Base-by-base conservation (phyloP, 2,329 filamentous ascomycete genomes). In the Ilyonectria robusta region DNA sequence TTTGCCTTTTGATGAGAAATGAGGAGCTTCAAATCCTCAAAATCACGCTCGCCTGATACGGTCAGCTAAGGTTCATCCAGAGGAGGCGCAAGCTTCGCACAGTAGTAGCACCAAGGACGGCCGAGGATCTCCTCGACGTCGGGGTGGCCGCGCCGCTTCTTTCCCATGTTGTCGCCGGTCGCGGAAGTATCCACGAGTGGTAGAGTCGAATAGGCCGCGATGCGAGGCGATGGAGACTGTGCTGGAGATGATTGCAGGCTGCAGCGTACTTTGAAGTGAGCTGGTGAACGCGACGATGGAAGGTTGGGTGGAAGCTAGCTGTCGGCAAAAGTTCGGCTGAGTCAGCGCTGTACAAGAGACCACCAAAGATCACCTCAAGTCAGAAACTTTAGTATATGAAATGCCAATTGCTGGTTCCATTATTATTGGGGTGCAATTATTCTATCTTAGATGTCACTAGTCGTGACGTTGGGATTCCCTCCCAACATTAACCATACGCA, bases 1-100 rank as follows among this genome's bases (percentile, higher is more conserved):
- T 98, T 98, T n/a, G 95, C 95, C 81, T 98, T 98, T 79, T 98
- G 96, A 81, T 99, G 96, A 65, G 93, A 95, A 75, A 97, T 97
- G 71, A 99, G 90, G 74, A 98, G 94, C 85, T 97, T 98, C 53
- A 97, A 82, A 81, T 99, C 96, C 81, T 98, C 95, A 80, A 98
- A 99, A 83, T 98, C 95, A 84, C 95, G 93, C 83, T 99, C 96
- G 82, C 89, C 89, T 91, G 62, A 3, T 19, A 47, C 64, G 19
- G 40, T 70, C 75, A 77, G 79, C 77, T 64, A 78, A 68, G 19
- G 55, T 6, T 19, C n/a, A 26, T 31, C n/a, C 17, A 57, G 50
- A 57, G 59, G 15, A 50, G 64, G 68, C 57, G 60, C 68, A 65
- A 59, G 29, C 21, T 59, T 64, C 81, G 42, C 72, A 91, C 96